phyloP scores from a whole-genome alignment of 2,329 filamentous ascomycete genomes.

The Leptographium wingfieldii region DNA sequence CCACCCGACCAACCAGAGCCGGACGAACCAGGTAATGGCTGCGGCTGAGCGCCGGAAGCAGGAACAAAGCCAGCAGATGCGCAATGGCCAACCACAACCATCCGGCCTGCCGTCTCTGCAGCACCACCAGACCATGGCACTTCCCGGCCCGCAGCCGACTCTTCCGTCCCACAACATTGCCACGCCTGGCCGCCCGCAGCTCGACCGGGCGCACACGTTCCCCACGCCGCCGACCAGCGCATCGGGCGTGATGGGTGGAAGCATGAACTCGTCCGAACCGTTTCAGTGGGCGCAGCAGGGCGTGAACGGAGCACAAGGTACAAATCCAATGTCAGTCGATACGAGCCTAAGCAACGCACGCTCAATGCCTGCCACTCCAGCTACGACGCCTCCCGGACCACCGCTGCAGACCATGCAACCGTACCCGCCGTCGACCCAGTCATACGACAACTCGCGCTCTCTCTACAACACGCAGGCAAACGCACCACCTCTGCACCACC shows the following conservation, averaged over 20 bases:
- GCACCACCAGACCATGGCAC: conserved; percentile 43
- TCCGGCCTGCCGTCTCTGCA: conserved; percentile 54
- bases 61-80: conserved; percentile 53
- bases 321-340: conserved; percentile 69
- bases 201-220: conserved; percentile 85
- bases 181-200: conserved; percentile 47
- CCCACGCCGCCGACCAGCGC: conserved; percentile 87
- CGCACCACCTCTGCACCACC: conserved; percentile 58
- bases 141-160: conserved; percentile 44
- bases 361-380: conserved; percentile 83
- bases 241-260: conserved; percentile 61
- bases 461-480: conserved; percentile 63
- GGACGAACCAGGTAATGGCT: conserved; percentile 77
- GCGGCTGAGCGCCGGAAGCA: conserved; percentile 67
- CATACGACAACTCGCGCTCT: conserved; percentile 64
- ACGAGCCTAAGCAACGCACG: conserved; percentile 65
- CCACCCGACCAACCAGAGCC: conserved; percentile 76
- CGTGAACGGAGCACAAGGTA: conserved; percentile 48
- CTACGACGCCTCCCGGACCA: conserved; percentile 74
- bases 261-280: conserved; percentile 61
- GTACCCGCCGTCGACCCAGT: conserved; percentile 56
- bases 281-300: conserved; percentile 65
- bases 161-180: conserved; percentile 53
- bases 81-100: conserved; percentile 42
- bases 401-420: conserved; percentile 65